Percentiles rank a stretch among this genome's conserved stretches.
phyloP scores from a whole-genome alignment of 352 stramenopile genomes.

The Phytopythium montanum region DNA sequence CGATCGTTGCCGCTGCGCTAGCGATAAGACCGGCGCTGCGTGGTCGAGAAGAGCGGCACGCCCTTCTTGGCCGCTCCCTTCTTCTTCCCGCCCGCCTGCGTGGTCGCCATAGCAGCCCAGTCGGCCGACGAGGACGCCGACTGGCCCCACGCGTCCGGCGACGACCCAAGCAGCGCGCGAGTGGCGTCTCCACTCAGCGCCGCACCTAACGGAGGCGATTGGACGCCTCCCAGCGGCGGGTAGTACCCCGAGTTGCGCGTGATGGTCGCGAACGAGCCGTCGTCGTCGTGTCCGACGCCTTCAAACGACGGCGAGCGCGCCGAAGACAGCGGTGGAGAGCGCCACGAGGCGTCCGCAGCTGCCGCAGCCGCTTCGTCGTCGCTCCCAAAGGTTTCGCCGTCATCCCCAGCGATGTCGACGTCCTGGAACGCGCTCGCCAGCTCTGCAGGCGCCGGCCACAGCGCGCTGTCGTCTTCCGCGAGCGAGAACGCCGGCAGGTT shows the following conservation, averaged over 20 bases:
- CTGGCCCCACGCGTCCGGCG: conserved; percentile 37
- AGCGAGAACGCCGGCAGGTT: conserved; percentile 42
- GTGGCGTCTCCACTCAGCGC: conserved; percentile 3
- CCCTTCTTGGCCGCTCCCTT: conserved; percentile 66
- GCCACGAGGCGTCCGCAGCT: conserved; percentile 1
- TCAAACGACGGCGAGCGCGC: background rate
- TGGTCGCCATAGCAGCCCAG: conserved; percentile 14
- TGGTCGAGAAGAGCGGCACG: conserved; percentile 67
- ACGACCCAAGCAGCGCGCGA: conserved; percentile 20
- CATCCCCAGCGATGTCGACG: conserved; percentile 10
- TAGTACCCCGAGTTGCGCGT: conserved; percentile 78
- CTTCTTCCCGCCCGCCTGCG: conserved; percentile 43
- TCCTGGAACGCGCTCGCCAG: conserved; percentile 35
- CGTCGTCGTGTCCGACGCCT: conserved; percentile 17
- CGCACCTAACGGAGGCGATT: background rate
- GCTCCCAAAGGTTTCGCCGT: background rate
- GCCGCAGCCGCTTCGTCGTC: conserved; percentile 4
- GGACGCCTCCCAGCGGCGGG: conserved; percentile 33
- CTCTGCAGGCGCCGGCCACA: conserved; percentile 62
- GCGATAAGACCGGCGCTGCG: conserved; percentile 71
- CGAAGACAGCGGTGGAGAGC: conserved; percentile 11
- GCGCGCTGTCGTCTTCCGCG: conserved; percentile 34
- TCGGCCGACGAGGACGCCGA: conserved; percentile 27
- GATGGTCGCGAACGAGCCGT: conserved; percentile 65
- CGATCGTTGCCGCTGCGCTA: conserved; percentile 12